phyloP scores from a whole-genome alignment of 192 early-diverging fungal genomes.

The Mortierella claussenii region DNA sequence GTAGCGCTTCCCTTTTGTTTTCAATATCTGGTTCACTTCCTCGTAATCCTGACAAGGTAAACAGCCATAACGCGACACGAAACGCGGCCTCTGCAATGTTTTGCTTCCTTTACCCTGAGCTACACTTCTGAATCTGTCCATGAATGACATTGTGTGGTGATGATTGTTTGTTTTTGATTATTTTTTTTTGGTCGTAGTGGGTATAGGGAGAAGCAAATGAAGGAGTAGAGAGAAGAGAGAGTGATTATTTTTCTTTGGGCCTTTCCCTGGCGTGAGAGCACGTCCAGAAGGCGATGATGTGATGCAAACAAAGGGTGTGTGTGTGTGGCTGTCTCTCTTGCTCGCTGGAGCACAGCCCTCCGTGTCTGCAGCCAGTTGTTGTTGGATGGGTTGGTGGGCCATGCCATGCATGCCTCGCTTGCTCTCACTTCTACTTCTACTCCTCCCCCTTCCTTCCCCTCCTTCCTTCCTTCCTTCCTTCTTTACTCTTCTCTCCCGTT shows the following conservation, averaged over 20 bases:
- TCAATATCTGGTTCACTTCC: too few relatives aligned
- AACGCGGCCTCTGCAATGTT: neutral
- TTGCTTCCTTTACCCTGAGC: constrained; percentile 26
- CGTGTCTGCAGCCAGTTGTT: too few relatives aligned
- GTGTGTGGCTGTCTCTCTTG: too few relatives aligned
- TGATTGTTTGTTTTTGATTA: too few relatives aligned
- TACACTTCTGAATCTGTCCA: constrained; percentile 38
- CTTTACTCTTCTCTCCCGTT: neutral
- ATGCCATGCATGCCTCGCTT: too few relatives aligned
- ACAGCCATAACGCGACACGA: neutral
- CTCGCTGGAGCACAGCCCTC: too few relatives aligned
- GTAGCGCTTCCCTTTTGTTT: too few relatives aligned
- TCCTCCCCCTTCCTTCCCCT: neutral
- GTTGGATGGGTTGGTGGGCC: too few relatives aligned
- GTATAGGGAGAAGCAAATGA: neutral
- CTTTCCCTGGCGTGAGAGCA: too few relatives aligned
- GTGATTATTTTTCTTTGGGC: constrained; percentile 3
- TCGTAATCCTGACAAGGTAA: neutral
- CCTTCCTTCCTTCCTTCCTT: neutral
- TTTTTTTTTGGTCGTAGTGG: neutral
- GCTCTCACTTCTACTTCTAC: neutral
- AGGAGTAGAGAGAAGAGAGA: neutral
- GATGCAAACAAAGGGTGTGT: too few relatives aligned
- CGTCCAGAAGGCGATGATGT: too few relatives aligned
- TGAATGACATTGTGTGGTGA: constrained; percentile 50